A percentile compares a stretch with the other conserved stretches of the same genome.
Evolutionary conservation across 164 flowering plant species (phyloP).

Genomic region (Echeveria elegans): DNA sequence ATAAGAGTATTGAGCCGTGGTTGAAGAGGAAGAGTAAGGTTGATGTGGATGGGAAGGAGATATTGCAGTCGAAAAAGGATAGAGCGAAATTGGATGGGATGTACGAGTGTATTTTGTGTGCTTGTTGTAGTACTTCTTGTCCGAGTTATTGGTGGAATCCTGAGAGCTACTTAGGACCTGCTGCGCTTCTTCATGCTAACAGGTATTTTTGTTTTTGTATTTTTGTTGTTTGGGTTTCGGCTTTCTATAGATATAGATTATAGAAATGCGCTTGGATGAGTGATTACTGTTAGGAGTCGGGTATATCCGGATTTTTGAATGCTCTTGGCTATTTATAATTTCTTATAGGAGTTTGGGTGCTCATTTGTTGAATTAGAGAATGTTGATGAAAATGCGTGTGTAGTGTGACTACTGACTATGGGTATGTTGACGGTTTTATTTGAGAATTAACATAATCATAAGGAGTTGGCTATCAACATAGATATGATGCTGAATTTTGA

Average conservation of each 20-base stretch:
- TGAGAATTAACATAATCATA: too few species aligned
- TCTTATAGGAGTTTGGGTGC: neutral
- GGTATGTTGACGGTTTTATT: neutral
- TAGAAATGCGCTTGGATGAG: constrained; percentile 2
- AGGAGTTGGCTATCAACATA: too few species aligned
- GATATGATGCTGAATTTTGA: too few species aligned
- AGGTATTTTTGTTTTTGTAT: constrained; percentile 35
- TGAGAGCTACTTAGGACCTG: constrained; percentile 87
- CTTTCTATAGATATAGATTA: too few species aligned
- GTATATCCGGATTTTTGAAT: neutral
- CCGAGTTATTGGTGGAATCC: constrained; percentile 89
- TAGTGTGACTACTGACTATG: too few species aligned
- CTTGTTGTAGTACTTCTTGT: constrained; percentile 37
- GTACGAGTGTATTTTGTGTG: constrained; percentile 97
- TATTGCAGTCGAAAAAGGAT: constrained; percentile 74
- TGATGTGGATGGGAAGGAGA: constrained; percentile 58
- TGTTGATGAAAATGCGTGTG: neutral
- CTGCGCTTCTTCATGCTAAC: constrained; percentile 90
- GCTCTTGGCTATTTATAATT: neutral
- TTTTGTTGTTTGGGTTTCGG: neutral
- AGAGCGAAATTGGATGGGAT: constrained; percentile 92
- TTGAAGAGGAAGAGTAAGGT: constrained; percentile 76
- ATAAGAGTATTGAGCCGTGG: constrained; percentile 99
- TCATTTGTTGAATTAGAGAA: too few species aligned
- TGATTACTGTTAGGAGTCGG: neutral